Percentiles rank a stretch among this genome's conserved stretches.
These are phyloP conservation scores for Ophiostoma australiae DNA, from an alignment of 2,329 filamentous ascomycete species.

Conservation along the genomic window DNA sequence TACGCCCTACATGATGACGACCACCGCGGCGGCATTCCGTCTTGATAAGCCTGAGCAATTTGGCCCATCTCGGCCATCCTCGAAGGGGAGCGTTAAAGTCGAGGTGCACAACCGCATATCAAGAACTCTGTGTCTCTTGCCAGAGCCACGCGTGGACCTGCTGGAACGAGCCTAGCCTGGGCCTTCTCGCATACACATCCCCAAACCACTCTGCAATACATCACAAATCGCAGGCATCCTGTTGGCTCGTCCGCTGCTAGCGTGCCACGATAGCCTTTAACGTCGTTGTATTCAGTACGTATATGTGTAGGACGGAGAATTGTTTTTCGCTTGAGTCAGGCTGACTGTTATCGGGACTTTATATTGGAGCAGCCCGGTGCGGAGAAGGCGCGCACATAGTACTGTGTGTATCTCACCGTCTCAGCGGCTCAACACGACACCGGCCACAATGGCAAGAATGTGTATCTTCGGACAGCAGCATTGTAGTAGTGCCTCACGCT, in stretches of 20 bases:
- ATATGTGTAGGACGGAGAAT: not conserved
- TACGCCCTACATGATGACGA: not conserved
- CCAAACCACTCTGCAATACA: not conserved
- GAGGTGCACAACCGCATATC: not conserved
- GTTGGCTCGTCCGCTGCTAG: not conserved
- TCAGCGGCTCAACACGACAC: not conserved
- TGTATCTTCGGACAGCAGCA: not conserved
- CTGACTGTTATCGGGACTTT: not conserved
- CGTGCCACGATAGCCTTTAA: not conserved
- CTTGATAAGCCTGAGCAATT: not conserved
- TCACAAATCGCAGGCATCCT: conserved; percentile 10
- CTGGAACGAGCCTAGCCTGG: conserved; percentile 16
- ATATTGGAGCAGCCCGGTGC: not conserved
- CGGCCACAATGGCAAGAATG: not conserved
- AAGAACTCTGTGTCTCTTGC: not conserved
- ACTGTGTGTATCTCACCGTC: not conserved
- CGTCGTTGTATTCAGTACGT: not conserved
- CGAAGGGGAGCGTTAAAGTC: not conserved
- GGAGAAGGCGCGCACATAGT: not conserved
- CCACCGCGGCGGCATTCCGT: not conserved
- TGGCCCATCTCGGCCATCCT: not conserved
- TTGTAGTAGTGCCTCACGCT: not conserved
- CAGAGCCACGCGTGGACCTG: conserved; percentile 18
- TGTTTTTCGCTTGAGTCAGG: not conserved
- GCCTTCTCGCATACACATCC: not conserved